These are phyloP conservation scores for Graphilbum fragrans DNA, from an alignment of 2,329 filamentous ascomycete genomes.

Conservation along the genomic window DNA sequence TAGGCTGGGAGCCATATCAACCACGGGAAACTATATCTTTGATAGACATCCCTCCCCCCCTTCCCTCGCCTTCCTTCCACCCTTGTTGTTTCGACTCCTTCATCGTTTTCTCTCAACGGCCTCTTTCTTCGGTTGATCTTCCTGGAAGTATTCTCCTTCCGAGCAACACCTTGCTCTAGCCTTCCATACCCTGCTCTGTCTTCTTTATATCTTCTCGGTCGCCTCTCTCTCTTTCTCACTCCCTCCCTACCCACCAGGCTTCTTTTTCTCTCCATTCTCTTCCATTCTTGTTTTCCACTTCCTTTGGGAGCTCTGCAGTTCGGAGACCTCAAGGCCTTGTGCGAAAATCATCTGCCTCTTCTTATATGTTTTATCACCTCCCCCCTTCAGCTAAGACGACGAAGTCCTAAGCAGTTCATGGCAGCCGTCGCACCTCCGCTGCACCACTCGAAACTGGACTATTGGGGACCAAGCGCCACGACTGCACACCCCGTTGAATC, in stretches of 20 bases:
- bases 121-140: not conserved
- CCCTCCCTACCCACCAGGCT: not conserved
- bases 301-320: not conserved
- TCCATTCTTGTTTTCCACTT: not conserved
- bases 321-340: not conserved
- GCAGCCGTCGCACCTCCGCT: constrained; percentile 20
- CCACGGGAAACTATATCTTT: not conserved
- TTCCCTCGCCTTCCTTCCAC: not conserved
- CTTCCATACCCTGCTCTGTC: not conserved
- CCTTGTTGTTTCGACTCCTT: not conserved
- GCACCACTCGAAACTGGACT: constrained; percentile 19
- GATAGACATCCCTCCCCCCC: not conserved
- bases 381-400: not conserved
- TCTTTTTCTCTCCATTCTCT: not conserved
- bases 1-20: constrained; percentile 2
- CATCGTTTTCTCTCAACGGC: not conserved
- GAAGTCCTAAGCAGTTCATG: constrained; percentile 15
- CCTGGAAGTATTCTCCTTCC: no score
- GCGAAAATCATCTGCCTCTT: not conserved
- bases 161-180: not conserved
- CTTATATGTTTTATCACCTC: not conserved
- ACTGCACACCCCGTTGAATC: constrained; percentile 15
- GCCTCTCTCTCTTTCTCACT: not conserved
- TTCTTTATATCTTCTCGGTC: not conserved
- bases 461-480: constrained; percentile 18